These are phyloP conservation scores for Saccharomyces pastorianus DNA, from an alignment of 1,139 yeast genomes.

Conservation along the genomic window DNA sequence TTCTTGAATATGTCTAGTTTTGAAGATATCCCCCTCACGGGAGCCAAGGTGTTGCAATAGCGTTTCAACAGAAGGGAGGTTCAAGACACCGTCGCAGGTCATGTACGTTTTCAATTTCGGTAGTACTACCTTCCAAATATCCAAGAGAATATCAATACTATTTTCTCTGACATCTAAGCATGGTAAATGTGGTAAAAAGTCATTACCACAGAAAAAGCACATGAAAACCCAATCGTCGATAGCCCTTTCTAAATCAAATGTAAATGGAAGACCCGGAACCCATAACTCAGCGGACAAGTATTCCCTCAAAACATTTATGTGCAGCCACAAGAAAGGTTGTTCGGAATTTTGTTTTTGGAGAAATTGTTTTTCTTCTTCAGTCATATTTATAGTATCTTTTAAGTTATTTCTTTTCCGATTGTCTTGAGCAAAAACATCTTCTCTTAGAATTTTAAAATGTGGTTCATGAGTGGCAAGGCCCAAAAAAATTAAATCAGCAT, in stretches of 20 bases:
- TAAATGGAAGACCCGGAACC: constrained; percentile 61
- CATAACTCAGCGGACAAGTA: constrained; percentile 76
- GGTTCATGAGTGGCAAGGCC: constrained; percentile 97
- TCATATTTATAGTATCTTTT: constrained; percentile 49
- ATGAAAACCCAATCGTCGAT: constrained; percentile 98
- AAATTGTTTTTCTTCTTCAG: constrained; percentile 50
- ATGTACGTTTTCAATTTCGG: constrained; percentile 66
- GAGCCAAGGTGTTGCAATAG: constrained; percentile 57
- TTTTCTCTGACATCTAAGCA: constrained; percentile 91
- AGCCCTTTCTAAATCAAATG: constrained; percentile 86
- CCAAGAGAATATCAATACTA: constrained; percentile 74
- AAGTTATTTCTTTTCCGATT: constrained; percentile 39
- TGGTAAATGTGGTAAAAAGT: constrained; percentile 94
- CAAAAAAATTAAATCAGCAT: constrained; percentile 94
- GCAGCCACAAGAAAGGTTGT: constrained; percentile 92
- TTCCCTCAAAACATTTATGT: constrained; percentile 79
- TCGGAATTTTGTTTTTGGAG: constrained; percentile 51
- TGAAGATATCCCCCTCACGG: constrained; percentile 76
- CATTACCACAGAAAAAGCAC: constrained; percentile 98
- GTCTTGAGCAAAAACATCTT: constrained; percentile 83
- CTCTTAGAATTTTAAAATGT: constrained; percentile 86
- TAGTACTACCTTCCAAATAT: constrained; percentile 72
- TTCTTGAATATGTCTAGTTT: constrained; percentile 60
- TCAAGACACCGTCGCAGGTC: constrained; percentile 81
- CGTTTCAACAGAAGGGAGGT: constrained; percentile 67